Conservation (phyloP, 208 protist species). For the Trypanosoma rangeli region DNA sequence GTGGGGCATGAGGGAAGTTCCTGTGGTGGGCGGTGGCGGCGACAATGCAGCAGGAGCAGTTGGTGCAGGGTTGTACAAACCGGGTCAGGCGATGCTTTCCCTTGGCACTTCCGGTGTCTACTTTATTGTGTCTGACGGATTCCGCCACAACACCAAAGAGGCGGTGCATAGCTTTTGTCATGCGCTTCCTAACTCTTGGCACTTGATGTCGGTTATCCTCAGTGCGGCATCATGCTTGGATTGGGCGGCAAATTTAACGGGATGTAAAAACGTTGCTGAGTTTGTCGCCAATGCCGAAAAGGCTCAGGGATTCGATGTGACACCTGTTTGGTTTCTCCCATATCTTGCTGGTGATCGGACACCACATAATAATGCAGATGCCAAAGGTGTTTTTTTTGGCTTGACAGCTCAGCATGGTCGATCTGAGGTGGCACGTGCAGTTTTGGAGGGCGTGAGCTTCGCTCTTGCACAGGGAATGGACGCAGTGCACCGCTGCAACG, state of each 20-base stretch:
- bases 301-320: constrained; percentile 50
- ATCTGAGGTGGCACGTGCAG: constrained; percentile 53
- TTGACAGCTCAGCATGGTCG: constrained; percentile 64
- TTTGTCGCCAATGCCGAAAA: constrained; percentile 59
- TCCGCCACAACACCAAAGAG: constrained; percentile 71
- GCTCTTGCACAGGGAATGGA: constrained; percentile 75
- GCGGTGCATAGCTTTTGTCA: constrained; percentile 85
- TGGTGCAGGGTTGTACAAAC: constrained; percentile 61
- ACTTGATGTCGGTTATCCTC: constrained; percentile 82
- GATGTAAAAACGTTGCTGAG: constrained; percentile 53
- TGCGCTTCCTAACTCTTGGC: constrained; percentile 66
- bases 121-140: constrained; percentile 78
- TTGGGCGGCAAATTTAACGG: constrained; percentile 68
- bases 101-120: constrained; percentile 85
- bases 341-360: constrained; percentile 76
- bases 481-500: constrained; percentile 68
- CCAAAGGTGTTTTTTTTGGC: constrained; percentile 79
- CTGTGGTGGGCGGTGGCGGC: constrained; percentile 66
- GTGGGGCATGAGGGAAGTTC: constrained; percentile 57
- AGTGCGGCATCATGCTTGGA: constrained; percentile 78
- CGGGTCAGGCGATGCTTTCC: constrained; percentile 78
- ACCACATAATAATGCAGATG: constrained; percentile 74
- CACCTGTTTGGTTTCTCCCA: constrained; percentile 64
- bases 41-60: constrained; percentile 80
- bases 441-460: constrained; percentile 78